Evolutionary conservation across 768 basidiomycete genomes (phyloP).

Genomic region (Amanita muscaria): DNA sequence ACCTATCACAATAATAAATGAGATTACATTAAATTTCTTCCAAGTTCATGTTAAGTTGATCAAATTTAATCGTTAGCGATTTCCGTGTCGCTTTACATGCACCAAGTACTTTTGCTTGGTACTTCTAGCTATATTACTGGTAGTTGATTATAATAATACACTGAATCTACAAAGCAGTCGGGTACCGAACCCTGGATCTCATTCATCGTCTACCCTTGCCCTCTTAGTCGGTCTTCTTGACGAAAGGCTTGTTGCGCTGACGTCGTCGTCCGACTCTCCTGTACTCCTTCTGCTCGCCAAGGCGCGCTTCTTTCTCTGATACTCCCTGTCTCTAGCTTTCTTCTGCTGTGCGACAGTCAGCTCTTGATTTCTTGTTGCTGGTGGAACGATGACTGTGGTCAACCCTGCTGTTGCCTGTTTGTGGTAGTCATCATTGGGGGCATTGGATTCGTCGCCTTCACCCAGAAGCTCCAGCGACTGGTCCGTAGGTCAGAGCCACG

Average conservation of each 20-base stretch:
- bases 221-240: constrained; percentile 62
- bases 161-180: too few species aligned
- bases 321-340: constrained; percentile 71
- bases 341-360: constrained; percentile 66
- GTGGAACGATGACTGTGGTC: constrained; percentile 71
- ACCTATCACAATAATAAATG: too few species aligned
- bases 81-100: too few species aligned
- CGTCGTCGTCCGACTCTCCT: constrained; percentile 73
- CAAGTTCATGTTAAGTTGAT: too few species aligned
- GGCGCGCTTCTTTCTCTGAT: constrained; percentile 71
- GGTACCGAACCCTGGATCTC: too few species aligned
- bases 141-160: too few species aligned
- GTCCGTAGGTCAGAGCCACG: constrained; percentile 4
- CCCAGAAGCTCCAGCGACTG: constrained; percentile 71
- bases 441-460: constrained; percentile 53
- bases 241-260: constrained; percentile 35
- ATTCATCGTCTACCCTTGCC: constrained; percentile 62
- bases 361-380: constrained; percentile 61
- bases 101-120: too few species aligned
- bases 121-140: too few species aligned
- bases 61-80: too few species aligned
- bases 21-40: too few species aligned
- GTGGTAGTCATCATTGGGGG: constrained; percentile 53
- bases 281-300: constrained; percentile 52
- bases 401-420: constrained; percentile 65